These are phyloP conservation scores for Sporormia fimetaria DNA, from an alignment of 495 filamentous ascomycete genomes.

Conservation along the genomic window DNA sequence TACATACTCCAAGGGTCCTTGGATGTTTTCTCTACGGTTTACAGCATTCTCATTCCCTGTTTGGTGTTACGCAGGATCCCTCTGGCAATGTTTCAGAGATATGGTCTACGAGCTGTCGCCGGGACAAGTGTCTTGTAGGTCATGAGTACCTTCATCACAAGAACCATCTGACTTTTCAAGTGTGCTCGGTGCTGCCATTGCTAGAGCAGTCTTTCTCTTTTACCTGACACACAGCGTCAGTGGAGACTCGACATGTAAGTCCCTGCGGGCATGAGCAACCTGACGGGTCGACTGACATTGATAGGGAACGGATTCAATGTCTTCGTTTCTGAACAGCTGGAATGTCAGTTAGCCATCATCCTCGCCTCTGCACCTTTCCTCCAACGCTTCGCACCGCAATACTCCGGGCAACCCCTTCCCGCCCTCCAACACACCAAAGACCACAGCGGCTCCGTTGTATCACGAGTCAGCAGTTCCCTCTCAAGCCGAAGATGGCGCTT, in stretches of 20 bases:
- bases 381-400: slow-evolving; percentile 6
- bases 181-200: slow-evolving; percentile 19
- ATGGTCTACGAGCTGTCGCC: slow-evolving; percentile 20
- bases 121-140: slow-evolving; percentile 20
- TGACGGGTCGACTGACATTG: slow-evolving; percentile 1
- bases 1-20: slow-evolving; percentile 24
- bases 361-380: slow-evolving; percentile 25
- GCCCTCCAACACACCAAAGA: slow-evolving; percentile 4
- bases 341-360: slow-evolving; percentile 25
- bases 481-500: slow-evolving; percentile 4
- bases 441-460: slow-evolving; percentile 12
- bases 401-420: slow-evolving; percentile 9
- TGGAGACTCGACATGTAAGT: slow-evolving; percentile 25
- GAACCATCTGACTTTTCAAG: slow-evolving; percentile 6
- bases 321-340: slow-evolving; percentile 22
- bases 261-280: background rate
- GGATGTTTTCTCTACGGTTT: slow-evolving; percentile 18
- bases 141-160: too few relatives aligned
- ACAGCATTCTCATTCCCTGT: slow-evolving; percentile 23
- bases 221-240: slow-evolving; percentile 15
- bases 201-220: slow-evolving; percentile 22
- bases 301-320: slow-evolving; percentile 26
- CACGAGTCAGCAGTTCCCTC: slow-evolving; percentile 14
- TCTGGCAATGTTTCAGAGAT: slow-evolving; percentile 20
- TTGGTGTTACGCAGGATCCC: slow-evolving; percentile 25